Conservation (phyloP, 352 stramenopile genomes). For the Globisporangium lucens region DNA sequence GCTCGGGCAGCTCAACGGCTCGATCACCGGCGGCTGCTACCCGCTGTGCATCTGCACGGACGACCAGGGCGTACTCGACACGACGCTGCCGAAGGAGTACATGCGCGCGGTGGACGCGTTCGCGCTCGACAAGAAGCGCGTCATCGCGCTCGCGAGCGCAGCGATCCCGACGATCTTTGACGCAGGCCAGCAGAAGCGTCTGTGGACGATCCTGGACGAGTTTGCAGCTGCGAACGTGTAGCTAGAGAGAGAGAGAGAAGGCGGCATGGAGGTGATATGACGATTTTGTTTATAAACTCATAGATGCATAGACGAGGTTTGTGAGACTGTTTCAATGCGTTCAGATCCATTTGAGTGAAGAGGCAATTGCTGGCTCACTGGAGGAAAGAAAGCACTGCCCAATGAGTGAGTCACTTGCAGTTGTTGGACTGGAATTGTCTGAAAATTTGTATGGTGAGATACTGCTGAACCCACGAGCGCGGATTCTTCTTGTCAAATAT, state of each 20-base stretch:
- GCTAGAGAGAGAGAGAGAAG: conserved; percentile 1
- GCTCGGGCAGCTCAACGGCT: conserved; percentile 2
- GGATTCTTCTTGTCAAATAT: neutral
- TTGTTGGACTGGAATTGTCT: neutral
- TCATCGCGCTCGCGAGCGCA: conserved; percentile 41
- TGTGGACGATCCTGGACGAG: conserved; percentile 27
- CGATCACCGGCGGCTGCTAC: conserved; percentile 26
- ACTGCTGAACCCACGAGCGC: neutral
- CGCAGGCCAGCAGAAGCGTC: conserved; percentile 22
- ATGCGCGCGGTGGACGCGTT: conserved; percentile 78
- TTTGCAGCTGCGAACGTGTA: conserved; percentile 5
- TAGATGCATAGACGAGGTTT: neutral
- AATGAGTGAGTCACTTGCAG: too few species aligned
- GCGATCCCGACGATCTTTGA: conserved; percentile 69
- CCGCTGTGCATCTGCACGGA: conserved; percentile 92
- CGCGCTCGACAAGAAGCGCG: conserved; percentile 39
- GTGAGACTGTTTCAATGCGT: neutral
- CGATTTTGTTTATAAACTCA: neutral
- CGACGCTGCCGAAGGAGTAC: conserved; percentile 87
- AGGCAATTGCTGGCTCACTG: neutral
- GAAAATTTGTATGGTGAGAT: neutral
- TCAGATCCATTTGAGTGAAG: neutral
- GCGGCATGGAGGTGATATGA: neutral
- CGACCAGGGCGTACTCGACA: conserved; percentile 91
- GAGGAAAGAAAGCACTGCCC: too few species aligned